Conservation (phyloP, 371 early-diverging fungal genomes). For the Scutellospora calospora region DNA sequence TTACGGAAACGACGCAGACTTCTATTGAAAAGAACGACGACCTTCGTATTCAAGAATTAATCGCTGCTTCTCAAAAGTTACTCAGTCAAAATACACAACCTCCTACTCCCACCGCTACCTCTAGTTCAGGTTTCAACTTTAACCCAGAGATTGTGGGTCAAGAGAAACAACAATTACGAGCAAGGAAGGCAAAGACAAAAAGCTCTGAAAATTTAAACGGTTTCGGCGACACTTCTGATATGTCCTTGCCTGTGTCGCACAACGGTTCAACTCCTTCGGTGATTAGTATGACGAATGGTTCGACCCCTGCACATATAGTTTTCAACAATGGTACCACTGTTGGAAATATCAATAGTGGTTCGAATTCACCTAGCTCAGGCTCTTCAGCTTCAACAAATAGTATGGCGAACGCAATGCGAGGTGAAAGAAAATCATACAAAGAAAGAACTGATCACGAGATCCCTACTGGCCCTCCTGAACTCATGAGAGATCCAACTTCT, state of each 20-base stretch:
- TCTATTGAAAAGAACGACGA: constrained; percentile 12
- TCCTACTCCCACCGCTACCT: background rate
- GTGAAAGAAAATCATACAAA: background rate
- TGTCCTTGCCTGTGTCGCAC: constrained; percentile 15
- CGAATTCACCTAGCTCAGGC: background rate
- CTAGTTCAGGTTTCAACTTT: constrained; percentile 2
- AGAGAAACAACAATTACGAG: constrained; percentile 1
- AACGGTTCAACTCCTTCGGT: constrained; percentile 35
- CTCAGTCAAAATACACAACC: constrained; percentile 1
- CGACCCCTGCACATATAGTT: background rate
- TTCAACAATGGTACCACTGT: background rate
- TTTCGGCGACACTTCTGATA: background rate
- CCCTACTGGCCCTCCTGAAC: constrained; percentile 33
- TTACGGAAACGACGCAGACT: constrained; percentile 21
- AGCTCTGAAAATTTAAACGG: background rate
- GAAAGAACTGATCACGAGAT: constrained; percentile 13
- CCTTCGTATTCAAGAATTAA: constrained; percentile 8
- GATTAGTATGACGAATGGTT: background rate
- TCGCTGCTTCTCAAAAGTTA: constrained; percentile 18
- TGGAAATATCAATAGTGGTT: constrained; percentile 1
- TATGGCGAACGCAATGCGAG: background rate
- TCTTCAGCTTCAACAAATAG: background rate
- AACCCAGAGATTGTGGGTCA: background rate
- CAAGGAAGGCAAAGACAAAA: background rate
- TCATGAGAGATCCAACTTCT: constrained; percentile 32